Base-by-base conservation (phyloP, 2,329 filamentous ascomycete species). In the Fusarium coicis region DNA sequence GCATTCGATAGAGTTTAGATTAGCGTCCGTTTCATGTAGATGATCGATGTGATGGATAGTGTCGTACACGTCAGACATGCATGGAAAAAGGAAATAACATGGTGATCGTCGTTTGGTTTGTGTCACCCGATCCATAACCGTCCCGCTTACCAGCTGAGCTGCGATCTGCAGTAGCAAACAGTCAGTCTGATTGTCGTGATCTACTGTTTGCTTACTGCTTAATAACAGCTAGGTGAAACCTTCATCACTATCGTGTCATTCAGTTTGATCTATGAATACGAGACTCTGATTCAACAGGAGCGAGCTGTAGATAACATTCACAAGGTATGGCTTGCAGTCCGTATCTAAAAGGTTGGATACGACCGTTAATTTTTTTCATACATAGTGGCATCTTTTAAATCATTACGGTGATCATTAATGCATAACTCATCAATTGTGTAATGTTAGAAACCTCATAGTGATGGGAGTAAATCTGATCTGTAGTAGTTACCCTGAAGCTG, bases 111-210 rank as follows among this genome's bases (percentile, higher is more conserved):
- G 30, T 26, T 32, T n/a, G 23, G 16, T 18, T 26, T 47, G 40
- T 56, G n/a, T 56, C 18, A 36, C 14, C 18, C 4, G 30, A 46
- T 39, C 39, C 39, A 2, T 56, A 18, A 1, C 30, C 4, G n/a
- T 21, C 39, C n/a, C n/a, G n/a, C n/a, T 47, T 34, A 10, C n/a
- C 0, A 7, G 39, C 12, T 44, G 16, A 16, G 18, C n/a, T 7
- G 2, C 7, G 39, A 56, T 56, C 53, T 34, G 4, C 18, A 32
- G 1, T 16, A 15, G 16, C 18, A 43, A 21, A 32, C 37, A 23
- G 3, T 19, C 0, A 6, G n/a, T 0, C 6, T 26, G 2, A 6
- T 21, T 4, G 5, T 26, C 11, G 18, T 15, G 9, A 21, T 15
- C 18, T 21, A 19, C 11, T 1, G 16, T 30, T 54, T 39, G 26